Percentiles rank a stretch among this genome's conserved stretches.
Evolutionary conservation across 2,329 filamentous ascomycete genomes (phyloP).

Genomic region (Botrytis aclada): DNA sequence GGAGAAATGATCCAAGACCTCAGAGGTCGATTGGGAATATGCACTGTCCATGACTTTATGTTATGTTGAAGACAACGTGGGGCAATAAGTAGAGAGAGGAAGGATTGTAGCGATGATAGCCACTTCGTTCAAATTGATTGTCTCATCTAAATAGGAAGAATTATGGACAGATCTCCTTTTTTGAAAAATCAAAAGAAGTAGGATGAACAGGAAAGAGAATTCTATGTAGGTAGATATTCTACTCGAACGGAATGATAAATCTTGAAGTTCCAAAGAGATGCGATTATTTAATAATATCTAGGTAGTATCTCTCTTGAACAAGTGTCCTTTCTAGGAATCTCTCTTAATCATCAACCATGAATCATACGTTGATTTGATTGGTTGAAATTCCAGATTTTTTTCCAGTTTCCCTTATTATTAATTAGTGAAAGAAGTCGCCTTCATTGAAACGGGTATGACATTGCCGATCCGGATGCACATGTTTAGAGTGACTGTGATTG

Average conservation of each 20-base stretch:
- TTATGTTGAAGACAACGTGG: constrained; percentile 12
- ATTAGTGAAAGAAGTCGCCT: neutral
- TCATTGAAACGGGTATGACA: neutral
- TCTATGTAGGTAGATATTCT: constrained; percentile 1
- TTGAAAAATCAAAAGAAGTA: neutral
- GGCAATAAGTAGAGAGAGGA: constrained; percentile 2
- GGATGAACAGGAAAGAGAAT: neutral
- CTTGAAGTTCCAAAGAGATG: neutral
- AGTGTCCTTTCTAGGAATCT: neutral
- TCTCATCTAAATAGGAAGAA: constrained; percentile 18
- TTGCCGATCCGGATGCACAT: neutral
- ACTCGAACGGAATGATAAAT: neutral
- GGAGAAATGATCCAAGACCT: constrained; percentile 57
- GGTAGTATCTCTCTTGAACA: neutral
- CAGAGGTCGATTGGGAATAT: constrained; percentile 54
- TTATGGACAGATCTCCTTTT: constrained; percentile 14
- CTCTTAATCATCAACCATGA: neutral
- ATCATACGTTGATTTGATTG: neutral
- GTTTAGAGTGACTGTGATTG: neutral
- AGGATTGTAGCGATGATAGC: constrained; percentile 21
- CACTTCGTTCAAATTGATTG: constrained; percentile 19
- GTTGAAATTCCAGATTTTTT: neutral
- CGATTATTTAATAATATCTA: neutral
- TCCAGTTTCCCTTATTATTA: neutral
- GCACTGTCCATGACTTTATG: constrained; percentile 56